Percentiles rank a stretch among this genome's conserved stretches.
These are phyloP conservation scores for Arthromyces matolae DNA, from an alignment of 768 basidiomycete species.

Conservation along the genomic window DNA sequence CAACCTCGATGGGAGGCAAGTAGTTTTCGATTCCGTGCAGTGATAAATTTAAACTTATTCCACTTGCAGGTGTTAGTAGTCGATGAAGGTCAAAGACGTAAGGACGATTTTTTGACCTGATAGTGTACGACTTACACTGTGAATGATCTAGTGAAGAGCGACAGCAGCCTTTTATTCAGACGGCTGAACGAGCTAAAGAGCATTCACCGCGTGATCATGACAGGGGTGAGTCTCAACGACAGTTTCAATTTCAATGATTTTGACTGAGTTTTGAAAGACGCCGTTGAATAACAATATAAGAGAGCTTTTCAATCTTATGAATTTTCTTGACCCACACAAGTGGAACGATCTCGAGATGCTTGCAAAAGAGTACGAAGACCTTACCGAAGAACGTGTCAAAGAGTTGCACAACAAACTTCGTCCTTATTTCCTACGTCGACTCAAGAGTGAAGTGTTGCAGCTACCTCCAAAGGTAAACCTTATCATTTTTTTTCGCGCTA, in stretches of 20 bases:
- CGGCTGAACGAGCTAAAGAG: slow-evolving; percentile 77
- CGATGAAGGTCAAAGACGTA: slow-evolving; percentile 90
- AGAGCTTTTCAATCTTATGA: slow-evolving; percentile 96
- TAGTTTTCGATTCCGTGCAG: slow-evolving; percentile 4
- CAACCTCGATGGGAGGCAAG: slow-evolving; percentile 85
- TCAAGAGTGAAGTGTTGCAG: slow-evolving; percentile 89
- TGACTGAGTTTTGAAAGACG: slow-evolving; percentile 45
- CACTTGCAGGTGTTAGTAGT: slow-evolving; percentile 64
- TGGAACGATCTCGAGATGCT: slow-evolving; percentile 76
- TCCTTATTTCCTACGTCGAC: slow-evolving; percentile 90
- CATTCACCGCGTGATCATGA: slow-evolving; percentile 83
- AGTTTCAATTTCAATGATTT: background rate
- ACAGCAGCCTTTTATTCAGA: slow-evolving; percentile 74
- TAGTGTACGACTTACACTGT: too few relatives aligned
- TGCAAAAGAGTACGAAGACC: slow-evolving; percentile 68
- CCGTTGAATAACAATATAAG: slow-evolving; percentile 96
- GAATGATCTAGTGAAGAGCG: slow-evolving; percentile 78
- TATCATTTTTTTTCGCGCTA: background rate
- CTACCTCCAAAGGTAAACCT: slow-evolving; percentile 80
- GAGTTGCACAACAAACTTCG: slow-evolving; percentile 74
- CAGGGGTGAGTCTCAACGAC: slow-evolving; percentile 54
- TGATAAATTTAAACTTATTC: background rate
- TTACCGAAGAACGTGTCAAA: slow-evolving; percentile 77
- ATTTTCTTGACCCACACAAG: slow-evolving; percentile 79
- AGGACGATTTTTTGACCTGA: too few relatives aligned